Percentiles rank a stretch among this genome's conserved stretches.
Evolutionary conservation across 2,329 filamentous ascomycete species (phyloP).

Genomic region (Capronia epimyces): DNA sequence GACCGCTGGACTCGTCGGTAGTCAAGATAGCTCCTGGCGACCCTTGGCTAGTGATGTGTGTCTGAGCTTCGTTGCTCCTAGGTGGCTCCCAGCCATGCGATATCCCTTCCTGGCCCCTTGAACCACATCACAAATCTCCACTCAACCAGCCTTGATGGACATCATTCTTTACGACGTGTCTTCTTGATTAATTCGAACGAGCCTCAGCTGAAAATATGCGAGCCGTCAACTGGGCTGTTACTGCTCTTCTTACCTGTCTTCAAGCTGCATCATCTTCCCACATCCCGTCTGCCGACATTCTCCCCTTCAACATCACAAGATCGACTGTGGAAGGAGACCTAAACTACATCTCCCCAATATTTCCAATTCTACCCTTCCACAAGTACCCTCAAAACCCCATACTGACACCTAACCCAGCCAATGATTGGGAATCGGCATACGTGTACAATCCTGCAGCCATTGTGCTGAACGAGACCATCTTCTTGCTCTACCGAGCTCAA

Average conservation of each 20-base stretch:
- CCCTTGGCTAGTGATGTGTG: too few species aligned
- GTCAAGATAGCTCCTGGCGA: too few species aligned
- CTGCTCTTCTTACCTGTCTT: not conserved
- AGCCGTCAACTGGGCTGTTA: not conserved
- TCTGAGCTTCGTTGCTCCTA: too few species aligned
- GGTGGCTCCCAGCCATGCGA: too few species aligned
- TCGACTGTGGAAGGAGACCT: slow-evolving; percentile 28
- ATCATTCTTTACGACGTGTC: too few species aligned
- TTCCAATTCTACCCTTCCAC: slow-evolving; percentile 31
- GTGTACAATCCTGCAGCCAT: slow-evolving; percentile 29
- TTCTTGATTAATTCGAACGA: too few species aligned
- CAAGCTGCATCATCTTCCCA: not conserved
- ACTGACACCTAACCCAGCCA: slow-evolving; percentile 19
- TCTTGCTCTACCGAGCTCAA: slow-evolving; percentile 37
- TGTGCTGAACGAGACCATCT: slow-evolving; percentile 30
- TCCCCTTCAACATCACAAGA: slow-evolving; percentile 14
- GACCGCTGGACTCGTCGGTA: too few species aligned
- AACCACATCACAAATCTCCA: too few species aligned
- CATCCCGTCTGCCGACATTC: not conserved
- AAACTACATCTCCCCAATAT: slow-evolving; percentile 29
- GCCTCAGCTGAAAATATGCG: not conserved
- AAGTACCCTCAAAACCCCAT: slow-evolving; percentile 31
- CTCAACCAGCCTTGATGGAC: too few species aligned
- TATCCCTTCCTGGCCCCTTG: too few species aligned
- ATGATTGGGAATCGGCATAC: slow-evolving; percentile 26